A percentile compares a stretch with the other conserved stretches of the same genome.
Evolutionary conservation across 495 filamentous ascomycete genomes (phyloP).

Genomic region (Penicillium angulare): DNA sequence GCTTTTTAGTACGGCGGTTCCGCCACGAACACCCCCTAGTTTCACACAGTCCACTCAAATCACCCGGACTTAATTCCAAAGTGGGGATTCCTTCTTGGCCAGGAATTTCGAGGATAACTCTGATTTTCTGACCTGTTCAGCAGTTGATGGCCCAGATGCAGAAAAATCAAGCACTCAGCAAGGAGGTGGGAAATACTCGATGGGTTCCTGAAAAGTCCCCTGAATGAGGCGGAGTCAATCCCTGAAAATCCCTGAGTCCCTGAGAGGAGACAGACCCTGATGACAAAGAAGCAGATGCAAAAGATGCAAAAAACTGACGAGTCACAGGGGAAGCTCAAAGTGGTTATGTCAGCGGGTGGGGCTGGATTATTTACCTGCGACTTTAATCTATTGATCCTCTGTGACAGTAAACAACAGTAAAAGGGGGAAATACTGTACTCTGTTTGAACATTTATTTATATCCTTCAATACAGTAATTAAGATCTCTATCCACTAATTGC

Average conservation of each 20-base stretch:
- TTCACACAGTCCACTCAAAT: slow-evolving; percentile 14
- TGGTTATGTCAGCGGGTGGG: too few species aligned
- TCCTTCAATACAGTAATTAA: too few species aligned
- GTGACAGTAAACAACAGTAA: too few species aligned
- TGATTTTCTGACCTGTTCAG: background rate
- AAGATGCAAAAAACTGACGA: background rate
- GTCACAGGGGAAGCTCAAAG: background rate
- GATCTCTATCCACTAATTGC: too few species aligned
- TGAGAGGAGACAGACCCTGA: background rate
- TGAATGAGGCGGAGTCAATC: too few species aligned
- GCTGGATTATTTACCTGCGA: too few species aligned
- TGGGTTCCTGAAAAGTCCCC: too few species aligned
- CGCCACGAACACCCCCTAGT: slow-evolving; percentile 26
- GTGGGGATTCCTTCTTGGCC: background rate
- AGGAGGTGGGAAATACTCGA: too few species aligned
- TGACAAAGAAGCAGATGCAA: background rate
- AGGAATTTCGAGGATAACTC: background rate
- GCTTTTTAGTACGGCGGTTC: slow-evolving; percentile 3
- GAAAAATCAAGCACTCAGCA: background rate
- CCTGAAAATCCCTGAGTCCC: background rate
- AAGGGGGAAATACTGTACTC: too few species aligned
- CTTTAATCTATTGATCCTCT: too few species aligned
- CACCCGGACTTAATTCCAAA: background rate
- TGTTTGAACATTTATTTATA: too few species aligned
- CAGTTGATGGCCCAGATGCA: background rate